Conservation (phyloP, 2,329 filamentous ascomycete genomes). For the Clonostachys rhizophaga region DNA sequence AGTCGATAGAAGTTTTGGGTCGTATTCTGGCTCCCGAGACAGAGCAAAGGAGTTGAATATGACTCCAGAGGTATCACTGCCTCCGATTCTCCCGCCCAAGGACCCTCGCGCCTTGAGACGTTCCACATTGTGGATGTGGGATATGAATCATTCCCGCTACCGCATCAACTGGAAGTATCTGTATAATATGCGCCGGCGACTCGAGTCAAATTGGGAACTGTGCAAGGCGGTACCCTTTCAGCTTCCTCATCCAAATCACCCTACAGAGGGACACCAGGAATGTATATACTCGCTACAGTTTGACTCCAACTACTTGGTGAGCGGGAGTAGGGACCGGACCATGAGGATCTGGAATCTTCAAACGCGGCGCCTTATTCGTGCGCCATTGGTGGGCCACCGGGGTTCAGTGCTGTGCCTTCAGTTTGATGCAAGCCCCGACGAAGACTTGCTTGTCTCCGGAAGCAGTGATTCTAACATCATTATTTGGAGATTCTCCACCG, state of each 20-base stretch:
- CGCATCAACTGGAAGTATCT: slow-evolving; percentile 90
- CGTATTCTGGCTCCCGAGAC: slow-evolving; percentile 18
- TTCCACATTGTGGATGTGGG: slow-evolving; percentile 48
- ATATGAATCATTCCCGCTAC: slow-evolving; percentile 38
- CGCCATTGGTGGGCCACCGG: slow-evolving; percentile 70
- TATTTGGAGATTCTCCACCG: slow-evolving; percentile 90
- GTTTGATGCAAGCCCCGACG: slow-evolving; percentile 81
- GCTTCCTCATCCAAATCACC: slow-evolving; percentile 76
- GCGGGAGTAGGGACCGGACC: slow-evolving; percentile 84
- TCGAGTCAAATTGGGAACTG: slow-evolving; percentile 89
- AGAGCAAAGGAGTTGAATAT: slow-evolving; percentile 29
- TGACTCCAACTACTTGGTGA: slow-evolving; percentile 79
- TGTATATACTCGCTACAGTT: slow-evolving; percentile 97
- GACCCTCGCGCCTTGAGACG: slow-evolving; percentile 25
- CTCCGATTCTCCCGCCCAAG: slow-evolving; percentile 18
- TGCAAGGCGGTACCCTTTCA: slow-evolving; percentile 84
- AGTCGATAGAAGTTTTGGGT: slow-evolving; percentile 18
- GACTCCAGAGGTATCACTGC: slow-evolving; percentile 20
- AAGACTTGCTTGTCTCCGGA: slow-evolving; percentile 92
- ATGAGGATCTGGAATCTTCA: slow-evolving; percentile 88
- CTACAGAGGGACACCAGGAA: slow-evolving; percentile 80
- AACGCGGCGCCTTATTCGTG: slow-evolving; percentile 69
- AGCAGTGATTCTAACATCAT: slow-evolving; percentile 91
- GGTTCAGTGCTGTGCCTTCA: slow-evolving; percentile 93
- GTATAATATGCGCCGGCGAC: slow-evolving; percentile 77